Evolutionary conservation across 176 grass and related monocot genomes (phyloP), one percentile per base, ranked within the genome.

Genomic region (Oryza glaberrima): DNA sequence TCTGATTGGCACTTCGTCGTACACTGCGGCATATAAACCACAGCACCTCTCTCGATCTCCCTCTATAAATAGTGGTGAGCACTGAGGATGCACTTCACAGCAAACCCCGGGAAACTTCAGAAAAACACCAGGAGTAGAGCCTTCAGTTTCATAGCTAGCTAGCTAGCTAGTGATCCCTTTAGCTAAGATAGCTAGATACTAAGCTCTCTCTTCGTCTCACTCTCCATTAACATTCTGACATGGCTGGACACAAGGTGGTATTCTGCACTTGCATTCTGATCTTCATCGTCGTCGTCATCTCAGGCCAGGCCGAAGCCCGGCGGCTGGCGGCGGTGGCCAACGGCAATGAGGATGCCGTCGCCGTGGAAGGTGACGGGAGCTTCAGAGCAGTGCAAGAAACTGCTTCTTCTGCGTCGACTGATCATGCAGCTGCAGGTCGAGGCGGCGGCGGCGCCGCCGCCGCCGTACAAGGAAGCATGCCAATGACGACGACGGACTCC

Each of bases 301-400:
- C 88, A 61, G 86, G 84, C 80, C 79, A 74, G n/a, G 84, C 79
- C 10, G 75, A 83, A 49, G 88, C 84, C 11, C 78, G 88, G 84
- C 48, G n/a, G 20, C 5, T 83, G 74, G 11, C 61, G 60, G 11
- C 19, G 60, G 11, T 13, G 3, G 38, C 19, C 73, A 66, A 73
- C 7, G 73, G 58, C 6, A 86, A 36, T 34, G 83, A 74, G 23
- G 79, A 26, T 4, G 7, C 12, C 67, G 6, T 16, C 5, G 34
- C 7, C 26, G 40, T 67, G 34, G 30, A 63, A 68, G 47, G 69
- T 36, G 61, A 48, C 32, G 49, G n/a, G 61, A 47, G 60, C 69
- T 58, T 69, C 38, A 22, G 11, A 41, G 49, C 84, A 41, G 38
- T 45, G 67, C 65, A 40, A 77, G 67, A 86, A 72, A 77, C 71